Evolutionary conservation across 495 filamentous ascomycete genomes (phyloP).

Genomic region (Evernia prunastri): DNA sequence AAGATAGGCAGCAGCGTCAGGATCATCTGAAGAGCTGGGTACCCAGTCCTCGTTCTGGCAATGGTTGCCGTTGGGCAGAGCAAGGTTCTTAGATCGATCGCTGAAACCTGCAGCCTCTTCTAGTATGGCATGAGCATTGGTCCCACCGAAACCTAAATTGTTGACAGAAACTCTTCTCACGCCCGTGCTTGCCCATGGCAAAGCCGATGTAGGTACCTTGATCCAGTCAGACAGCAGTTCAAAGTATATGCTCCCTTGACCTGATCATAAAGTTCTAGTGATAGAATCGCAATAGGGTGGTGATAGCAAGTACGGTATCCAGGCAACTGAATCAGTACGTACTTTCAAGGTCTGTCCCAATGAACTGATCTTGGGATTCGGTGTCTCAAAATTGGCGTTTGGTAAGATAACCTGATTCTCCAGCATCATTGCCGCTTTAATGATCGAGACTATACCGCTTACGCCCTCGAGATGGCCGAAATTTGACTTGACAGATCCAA

Average conservation of each 20-base stretch:
- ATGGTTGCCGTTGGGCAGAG: neutral
- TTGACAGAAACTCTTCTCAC: conserved; percentile 52
- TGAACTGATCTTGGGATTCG: conserved; percentile 32
- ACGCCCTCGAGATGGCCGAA: conserved; percentile 50
- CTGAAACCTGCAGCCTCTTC: conserved; percentile 26
- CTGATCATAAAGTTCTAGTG: too few relatives aligned
- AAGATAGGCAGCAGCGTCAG: conserved; percentile 4
- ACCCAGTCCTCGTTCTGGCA: too few relatives aligned
- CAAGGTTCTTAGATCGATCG: neutral
- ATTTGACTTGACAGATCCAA: conserved; percentile 52
- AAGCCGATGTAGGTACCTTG: neutral
- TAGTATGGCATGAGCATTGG: conserved; percentile 51
- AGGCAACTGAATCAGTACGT: conserved; percentile 1
- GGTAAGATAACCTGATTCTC: conserved; percentile 43
- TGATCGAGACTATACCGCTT: conserved; percentile 45
- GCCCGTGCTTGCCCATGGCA: conserved; percentile 21
- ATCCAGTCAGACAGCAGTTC: neutral
- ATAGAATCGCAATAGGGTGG: too few relatives aligned
- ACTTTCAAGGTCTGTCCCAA: conserved; percentile 9
- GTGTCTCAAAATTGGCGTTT: conserved; percentile 41
- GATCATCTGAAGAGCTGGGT: too few relatives aligned
- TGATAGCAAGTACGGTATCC: too few relatives aligned
- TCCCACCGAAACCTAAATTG: conserved; percentile 54
- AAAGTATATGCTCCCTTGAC: neutral
- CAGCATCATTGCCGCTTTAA: conserved; percentile 47